Evolutionary conservation across 75 land plant species (phyloP).

Genomic region (Sequoia sempervirens): DNA sequence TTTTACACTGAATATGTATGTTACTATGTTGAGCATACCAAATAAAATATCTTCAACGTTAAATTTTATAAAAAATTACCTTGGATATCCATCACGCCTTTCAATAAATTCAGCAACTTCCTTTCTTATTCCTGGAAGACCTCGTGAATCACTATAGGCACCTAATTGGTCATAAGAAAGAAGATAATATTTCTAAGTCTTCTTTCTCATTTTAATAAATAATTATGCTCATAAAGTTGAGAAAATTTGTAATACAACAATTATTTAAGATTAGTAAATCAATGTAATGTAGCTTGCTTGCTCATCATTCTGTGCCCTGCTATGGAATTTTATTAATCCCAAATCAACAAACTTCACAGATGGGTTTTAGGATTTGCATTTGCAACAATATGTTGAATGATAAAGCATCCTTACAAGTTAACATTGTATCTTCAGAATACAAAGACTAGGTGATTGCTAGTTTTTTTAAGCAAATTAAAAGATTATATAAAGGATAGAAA

Average conservation of each 20-base stretch:
- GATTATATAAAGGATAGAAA: neutral
- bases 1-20: neutral
- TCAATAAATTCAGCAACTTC: constrained; percentile 92
- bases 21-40: neutral
- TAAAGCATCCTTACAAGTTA: neutral
- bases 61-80: constrained; percentile 33
- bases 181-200: neutral
- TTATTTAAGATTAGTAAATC: neutral
- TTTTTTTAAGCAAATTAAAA: neutral
- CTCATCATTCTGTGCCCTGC: neutral
- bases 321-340: neutral
- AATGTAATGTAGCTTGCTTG: neutral
- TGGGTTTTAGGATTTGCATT: neutral
- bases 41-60: neutral
- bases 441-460: neutral
- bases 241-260: neutral
- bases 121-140: constrained; percentile 87
- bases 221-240: neutral
- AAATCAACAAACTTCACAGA: neutral
- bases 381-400: neutral
- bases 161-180: constrained; percentile 38
- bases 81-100: constrained; percentile 98
- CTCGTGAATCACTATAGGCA: constrained; percentile 98
- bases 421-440: neutral
- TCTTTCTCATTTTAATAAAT: neutral